Conservation (phyloP, 2,329 filamentous ascomycete species). For the Ophiostoma ips region DNA sequence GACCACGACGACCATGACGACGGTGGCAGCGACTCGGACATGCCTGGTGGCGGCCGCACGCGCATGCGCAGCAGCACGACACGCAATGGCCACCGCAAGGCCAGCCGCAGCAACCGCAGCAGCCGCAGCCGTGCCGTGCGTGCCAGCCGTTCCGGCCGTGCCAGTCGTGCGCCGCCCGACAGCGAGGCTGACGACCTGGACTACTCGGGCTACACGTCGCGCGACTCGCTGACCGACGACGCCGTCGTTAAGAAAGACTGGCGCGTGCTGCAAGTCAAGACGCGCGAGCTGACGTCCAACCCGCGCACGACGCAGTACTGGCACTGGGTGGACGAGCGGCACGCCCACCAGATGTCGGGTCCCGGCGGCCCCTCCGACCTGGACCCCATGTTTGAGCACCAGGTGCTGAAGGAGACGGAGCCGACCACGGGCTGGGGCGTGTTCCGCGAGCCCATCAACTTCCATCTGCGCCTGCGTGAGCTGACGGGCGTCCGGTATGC, state of each 20-base stretch:
- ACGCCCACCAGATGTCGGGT: background rate
- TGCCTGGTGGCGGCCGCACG: background rate
- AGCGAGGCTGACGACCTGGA: slow-evolving; percentile 21
- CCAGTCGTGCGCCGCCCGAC: background rate
- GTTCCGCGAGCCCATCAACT: slow-evolving; percentile 36
- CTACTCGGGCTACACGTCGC: slow-evolving; percentile 34
- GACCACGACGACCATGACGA: background rate
- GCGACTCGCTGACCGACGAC: slow-evolving; percentile 35
- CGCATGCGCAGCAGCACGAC: background rate
- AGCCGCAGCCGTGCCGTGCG: background rate
- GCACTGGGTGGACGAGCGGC: slow-evolving; percentile 29
- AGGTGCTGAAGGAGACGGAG: slow-evolving; percentile 33
- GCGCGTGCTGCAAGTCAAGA: slow-evolving; percentile 39
- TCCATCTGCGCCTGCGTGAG: slow-evolving; percentile 33
- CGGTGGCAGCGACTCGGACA: background rate
- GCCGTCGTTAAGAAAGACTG: slow-evolving; percentile 33
- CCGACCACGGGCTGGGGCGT: slow-evolving; percentile 32
- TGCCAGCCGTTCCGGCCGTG: background rate
- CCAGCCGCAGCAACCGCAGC: background rate
- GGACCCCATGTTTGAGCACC: slow-evolving; percentile 34
- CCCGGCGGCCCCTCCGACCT: slow-evolving; percentile 17
- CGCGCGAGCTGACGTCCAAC: slow-evolving; percentile 30
- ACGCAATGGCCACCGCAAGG: background rate
- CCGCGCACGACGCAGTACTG: slow-evolving; percentile 39
- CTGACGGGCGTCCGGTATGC: slow-evolving; percentile 33